A percentile compares a stretch with the other conserved stretches of the same genome.
Evolutionary conservation across 2,329 filamentous ascomycete species (phyloP).

Genomic region (Sporothrix mexicana): DNA sequence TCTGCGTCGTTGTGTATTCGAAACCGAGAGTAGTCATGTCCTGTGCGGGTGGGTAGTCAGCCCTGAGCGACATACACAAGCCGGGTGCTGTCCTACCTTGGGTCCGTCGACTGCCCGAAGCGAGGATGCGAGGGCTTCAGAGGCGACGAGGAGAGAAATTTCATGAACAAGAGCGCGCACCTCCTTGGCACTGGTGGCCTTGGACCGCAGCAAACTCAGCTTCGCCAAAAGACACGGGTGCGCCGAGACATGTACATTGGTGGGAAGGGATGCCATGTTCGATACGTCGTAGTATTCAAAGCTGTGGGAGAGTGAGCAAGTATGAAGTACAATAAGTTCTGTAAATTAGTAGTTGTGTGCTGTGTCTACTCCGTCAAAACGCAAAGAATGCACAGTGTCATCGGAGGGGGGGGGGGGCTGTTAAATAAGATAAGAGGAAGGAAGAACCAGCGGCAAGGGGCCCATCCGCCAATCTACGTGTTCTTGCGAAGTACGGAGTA

Average conservation of each 20-base stretch:
- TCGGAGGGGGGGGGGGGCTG: too few relatives aligned
- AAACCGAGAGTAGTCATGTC: conserved; percentile 80
- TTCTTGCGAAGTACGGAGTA: too few relatives aligned
- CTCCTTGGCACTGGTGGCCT: conserved; percentile 71
- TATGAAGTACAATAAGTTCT: too few relatives aligned
- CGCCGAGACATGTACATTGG: conserved; percentile 76
- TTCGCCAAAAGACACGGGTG: conserved; percentile 90
- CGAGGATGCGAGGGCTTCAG: conserved; percentile 74
- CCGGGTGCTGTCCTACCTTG: conserved; percentile 59
- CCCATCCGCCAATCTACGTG: too few relatives aligned
- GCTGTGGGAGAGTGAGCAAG: too few relatives aligned
- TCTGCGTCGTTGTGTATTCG: conserved; percentile 69
- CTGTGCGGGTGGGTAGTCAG: conserved; percentile 50
- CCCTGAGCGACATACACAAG: not conserved
- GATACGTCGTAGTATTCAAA: too few relatives aligned
- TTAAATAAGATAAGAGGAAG: too few relatives aligned
- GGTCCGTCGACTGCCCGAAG: conserved; percentile 64
- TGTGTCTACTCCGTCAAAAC: too few relatives aligned
- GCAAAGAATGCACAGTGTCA: too few relatives aligned
- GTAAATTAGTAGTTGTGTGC: too few relatives aligned
- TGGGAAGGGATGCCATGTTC: conserved; percentile 49
- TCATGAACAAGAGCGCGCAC: conserved; percentile 85
- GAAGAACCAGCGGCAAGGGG: too few relatives aligned
- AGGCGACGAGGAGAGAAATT: conserved; percentile 80
- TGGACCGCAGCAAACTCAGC: conserved; percentile 84